Percentiles rank a stretch among this genome's conserved stretches.
These are phyloP conservation scores for Rhodomyrtus tomentosa DNA, from an alignment of 345 rosid species.

Conservation along the genomic window DNA sequence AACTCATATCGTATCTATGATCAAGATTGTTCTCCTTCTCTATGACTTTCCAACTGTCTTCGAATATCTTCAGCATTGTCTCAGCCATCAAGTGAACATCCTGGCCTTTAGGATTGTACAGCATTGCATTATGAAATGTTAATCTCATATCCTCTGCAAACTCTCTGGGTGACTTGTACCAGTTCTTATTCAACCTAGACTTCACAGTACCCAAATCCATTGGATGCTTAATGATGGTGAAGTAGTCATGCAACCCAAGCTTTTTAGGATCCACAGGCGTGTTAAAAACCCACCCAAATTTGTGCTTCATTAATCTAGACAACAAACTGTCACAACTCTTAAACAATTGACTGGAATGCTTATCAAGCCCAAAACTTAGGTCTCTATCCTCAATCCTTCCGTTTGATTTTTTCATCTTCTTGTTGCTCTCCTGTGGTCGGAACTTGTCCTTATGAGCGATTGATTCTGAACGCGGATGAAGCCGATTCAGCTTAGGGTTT, in stretches of 20 bases:
- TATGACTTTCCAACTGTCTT: constrained; percentile 49
- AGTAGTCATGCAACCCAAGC: constrained; percentile 72
- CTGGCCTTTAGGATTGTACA: constrained; percentile 78
- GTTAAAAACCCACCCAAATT: constrained; percentile 80
- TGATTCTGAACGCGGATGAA: constrained; percentile 9
- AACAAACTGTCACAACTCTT: constrained; percentile 53
- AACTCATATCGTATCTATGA: constrained; percentile 9
- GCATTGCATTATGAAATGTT: constrained; percentile 74
- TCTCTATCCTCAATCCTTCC: constrained; percentile 8
- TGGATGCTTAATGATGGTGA: constrained; percentile 56
- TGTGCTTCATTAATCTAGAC: constrained; percentile 68
- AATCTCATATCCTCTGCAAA: constrained; percentile 84
- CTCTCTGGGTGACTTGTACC: constrained; percentile 58
- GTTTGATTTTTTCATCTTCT: constrained; percentile 35
- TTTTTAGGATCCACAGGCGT: constrained; percentile 65
- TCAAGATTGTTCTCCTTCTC: constrained; percentile 23
- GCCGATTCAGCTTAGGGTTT: constrained; percentile 15
- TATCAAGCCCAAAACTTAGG: constrained; percentile 9
- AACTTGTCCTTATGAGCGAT: constrained; percentile 14
- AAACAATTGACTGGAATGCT: constrained; percentile 30
- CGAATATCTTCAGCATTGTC: constrained; percentile 42
- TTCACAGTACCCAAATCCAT: constrained; percentile 95
- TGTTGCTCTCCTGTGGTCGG: constrained; percentile 14
- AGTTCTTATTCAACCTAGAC: constrained; percentile 44
- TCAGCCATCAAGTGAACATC: constrained; percentile 80